Percentiles rank a stretch among this genome's conserved stretches.
Conservation (phyloP, 345 rosid genomes). For the Citrus inodora region DNA sequence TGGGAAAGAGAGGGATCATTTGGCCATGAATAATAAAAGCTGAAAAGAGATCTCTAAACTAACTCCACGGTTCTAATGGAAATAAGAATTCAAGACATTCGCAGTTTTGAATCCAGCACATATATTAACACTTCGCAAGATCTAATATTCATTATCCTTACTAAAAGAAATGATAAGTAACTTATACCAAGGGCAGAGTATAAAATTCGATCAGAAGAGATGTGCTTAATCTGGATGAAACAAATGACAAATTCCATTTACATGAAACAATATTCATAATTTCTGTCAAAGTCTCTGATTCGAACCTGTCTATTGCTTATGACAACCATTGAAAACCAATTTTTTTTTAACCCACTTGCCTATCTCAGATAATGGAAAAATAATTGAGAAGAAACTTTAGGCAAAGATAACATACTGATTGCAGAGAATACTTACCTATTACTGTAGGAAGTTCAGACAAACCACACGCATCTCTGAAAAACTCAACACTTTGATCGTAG, state of each 20-base stretch:
- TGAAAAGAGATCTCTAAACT: not conserved
- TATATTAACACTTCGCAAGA: not conserved
- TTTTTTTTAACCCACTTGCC: not conserved
- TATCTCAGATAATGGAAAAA: not conserved
- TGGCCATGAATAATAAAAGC: too few relatives aligned
- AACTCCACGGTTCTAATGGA: not conserved
- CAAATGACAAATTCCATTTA: not conserved
- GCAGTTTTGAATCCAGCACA: not conserved
- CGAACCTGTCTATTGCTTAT: not conserved
- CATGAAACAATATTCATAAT: not conserved
- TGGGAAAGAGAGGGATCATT: too few relatives aligned
- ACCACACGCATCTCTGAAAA: constrained; percentile 74
- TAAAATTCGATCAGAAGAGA: too few relatives aligned
- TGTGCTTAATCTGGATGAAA: too few relatives aligned
- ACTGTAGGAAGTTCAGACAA: constrained; percentile 74
- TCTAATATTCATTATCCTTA: not conserved
- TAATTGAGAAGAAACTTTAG: not conserved
- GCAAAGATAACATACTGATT: not conserved
- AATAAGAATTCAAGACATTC: not conserved
- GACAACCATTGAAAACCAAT: not conserved
- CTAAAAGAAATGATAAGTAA: not conserved
- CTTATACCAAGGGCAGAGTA: not conserved
- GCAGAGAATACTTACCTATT: constrained; percentile 28
- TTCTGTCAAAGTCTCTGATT: not conserved
- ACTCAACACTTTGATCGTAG: constrained; percentile 93